Percentiles rank a stretch among this genome's conserved stretches.
Evolutionary conservation across 768 basidiomycete genomes (phyloP).

Genomic region (Tulasnella sp.): DNA sequence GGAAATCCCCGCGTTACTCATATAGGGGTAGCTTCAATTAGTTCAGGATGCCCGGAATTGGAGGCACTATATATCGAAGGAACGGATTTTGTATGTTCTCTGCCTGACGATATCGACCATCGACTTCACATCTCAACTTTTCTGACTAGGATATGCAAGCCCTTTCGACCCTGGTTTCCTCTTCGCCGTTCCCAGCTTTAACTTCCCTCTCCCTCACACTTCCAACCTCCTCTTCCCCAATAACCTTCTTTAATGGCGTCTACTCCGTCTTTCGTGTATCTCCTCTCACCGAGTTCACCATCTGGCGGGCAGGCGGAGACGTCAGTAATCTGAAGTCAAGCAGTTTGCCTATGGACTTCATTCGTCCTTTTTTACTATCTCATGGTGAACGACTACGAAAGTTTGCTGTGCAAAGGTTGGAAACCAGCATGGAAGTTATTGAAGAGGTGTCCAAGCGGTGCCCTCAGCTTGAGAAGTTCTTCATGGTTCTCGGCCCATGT

Average conservation of each 20-base stretch:
- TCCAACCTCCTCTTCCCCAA: background rate
- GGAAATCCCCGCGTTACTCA: constrained; percentile 71
- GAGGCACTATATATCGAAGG: constrained; percentile 57
- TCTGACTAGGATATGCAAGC: constrained; percentile 38
- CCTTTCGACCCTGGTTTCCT: background rate
- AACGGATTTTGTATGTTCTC: constrained; percentile 15
- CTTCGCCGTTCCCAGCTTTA: background rate
- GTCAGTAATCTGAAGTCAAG: constrained; percentile 35
- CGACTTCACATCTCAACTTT: constrained; percentile 63
- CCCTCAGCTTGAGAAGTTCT: constrained; percentile 55
- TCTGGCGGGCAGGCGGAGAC: constrained; percentile 51
- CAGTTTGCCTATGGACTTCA: constrained; percentile 47
- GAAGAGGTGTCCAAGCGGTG: constrained; percentile 55
- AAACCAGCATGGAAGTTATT: constrained; percentile 49
- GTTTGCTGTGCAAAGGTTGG: constrained; percentile 64
- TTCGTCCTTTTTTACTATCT: constrained; percentile 45
- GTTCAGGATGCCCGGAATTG: constrained; percentile 49
- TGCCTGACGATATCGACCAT: constrained; percentile 35
- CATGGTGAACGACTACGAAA: constrained; percentile 53
- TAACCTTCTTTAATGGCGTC: constrained; percentile 47
- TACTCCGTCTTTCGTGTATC: constrained; percentile 44
- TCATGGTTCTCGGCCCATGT: constrained; percentile 45
- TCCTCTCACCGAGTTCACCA: constrained; percentile 57
- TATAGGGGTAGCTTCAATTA: constrained; percentile 50
- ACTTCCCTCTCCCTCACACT: constrained; percentile 18